Evolutionary conservation across 2,329 filamentous ascomycete species (phyloP).

Genomic region (Didymella exigua): DNA sequence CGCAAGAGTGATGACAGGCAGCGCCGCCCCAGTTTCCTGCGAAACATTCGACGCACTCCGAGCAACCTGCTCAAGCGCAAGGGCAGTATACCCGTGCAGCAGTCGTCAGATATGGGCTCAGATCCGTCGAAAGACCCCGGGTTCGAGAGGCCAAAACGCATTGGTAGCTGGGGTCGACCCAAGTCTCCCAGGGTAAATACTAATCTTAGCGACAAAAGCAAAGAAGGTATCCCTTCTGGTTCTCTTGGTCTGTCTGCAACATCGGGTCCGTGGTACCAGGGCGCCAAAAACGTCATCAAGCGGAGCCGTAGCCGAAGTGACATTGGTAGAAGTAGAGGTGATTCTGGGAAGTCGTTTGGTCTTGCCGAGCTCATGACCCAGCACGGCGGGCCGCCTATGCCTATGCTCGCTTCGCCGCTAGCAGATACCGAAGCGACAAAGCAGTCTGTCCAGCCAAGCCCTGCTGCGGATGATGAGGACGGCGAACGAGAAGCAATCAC

Average conservation of each 20-base stretch:
- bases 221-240: slow-evolving; percentile 62
- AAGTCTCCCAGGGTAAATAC: slow-evolving; percentile 51
- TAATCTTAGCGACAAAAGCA: slow-evolving; percentile 49
- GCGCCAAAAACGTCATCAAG: slow-evolving; percentile 53
- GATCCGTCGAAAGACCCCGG: slow-evolving; percentile 42
- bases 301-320: slow-evolving; percentile 65
- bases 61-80: slow-evolving; percentile 57
- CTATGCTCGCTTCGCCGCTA: slow-evolving; percentile 58
- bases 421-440: slow-evolving; percentile 46
- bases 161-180: slow-evolving; percentile 50
- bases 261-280: slow-evolving; percentile 45
- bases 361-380: slow-evolving; percentile 61
- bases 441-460: slow-evolving; percentile 38
- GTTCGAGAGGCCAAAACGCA: slow-evolving; percentile 46
- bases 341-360: slow-evolving; percentile 49
- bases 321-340: slow-evolving; percentile 40
- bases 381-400: slow-evolving; percentile 64
- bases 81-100: slow-evolving; percentile 44
- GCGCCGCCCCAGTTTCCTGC: slow-evolving; percentile 61
- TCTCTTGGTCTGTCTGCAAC: slow-evolving; percentile 43
- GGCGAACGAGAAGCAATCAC: slow-evolving; percentile 62
- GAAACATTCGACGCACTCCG: slow-evolving; percentile 49
- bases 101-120: slow-evolving; percentile 26
- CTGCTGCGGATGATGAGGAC: slow-evolving; percentile 48
- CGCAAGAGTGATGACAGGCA: slow-evolving; percentile 48